Evolutionary conservation across 352 stramenopile species (phyloP).

Genomic region (Phytophthora sp.): DNA sequence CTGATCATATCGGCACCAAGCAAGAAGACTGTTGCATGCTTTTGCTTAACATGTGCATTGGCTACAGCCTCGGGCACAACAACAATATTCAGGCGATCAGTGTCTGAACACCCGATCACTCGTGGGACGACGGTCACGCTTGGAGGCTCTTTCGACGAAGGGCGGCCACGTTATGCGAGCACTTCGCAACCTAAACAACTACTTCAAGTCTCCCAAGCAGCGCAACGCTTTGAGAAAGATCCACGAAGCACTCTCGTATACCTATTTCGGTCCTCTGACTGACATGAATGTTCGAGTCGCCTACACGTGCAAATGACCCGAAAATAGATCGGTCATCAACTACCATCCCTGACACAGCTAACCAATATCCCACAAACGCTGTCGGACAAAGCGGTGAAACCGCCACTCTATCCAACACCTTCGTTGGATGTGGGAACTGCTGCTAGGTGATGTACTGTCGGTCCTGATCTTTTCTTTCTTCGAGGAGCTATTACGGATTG

Average conservation of each 20-base stretch:
- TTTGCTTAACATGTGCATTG: conserved; percentile 20
- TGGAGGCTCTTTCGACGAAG: background rate
- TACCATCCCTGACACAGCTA: too few species aligned
- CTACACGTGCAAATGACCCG: background rate
- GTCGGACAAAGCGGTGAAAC: background rate
- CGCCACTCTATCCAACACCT: background rate
- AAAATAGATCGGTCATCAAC: background rate
- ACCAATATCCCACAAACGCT: background rate
- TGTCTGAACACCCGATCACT: background rate
- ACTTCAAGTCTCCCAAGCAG: background rate
- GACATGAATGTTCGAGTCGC: background rate
- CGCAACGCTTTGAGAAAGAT: background rate
- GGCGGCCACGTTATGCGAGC: background rate
- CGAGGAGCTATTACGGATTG: background rate
- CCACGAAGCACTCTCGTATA: background rate
- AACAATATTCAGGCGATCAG: conserved; percentile 9
- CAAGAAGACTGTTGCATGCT: conserved; percentile 19
- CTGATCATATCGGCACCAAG: conserved; percentile 3
- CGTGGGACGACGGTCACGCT: conserved; percentile 3
- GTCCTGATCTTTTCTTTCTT: background rate
- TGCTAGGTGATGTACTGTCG: background rate
- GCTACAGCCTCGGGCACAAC: conserved; percentile 11
- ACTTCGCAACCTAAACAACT: background rate
- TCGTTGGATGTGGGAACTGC: background rate
- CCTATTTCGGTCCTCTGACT: background rate